Conservation (phyloP, 805 yeast species). For the Hanseniaspora singularis region DNA sequence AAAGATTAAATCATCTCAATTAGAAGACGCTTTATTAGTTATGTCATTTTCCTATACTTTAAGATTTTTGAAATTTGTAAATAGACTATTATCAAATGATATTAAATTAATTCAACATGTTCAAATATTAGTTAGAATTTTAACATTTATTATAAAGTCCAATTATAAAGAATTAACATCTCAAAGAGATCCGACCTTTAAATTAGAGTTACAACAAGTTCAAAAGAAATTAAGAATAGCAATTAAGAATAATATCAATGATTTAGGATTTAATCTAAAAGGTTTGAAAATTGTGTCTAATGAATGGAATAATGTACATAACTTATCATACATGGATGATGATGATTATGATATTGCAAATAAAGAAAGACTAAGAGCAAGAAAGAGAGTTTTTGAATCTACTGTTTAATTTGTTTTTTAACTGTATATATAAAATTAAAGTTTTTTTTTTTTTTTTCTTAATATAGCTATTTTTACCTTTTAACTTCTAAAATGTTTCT, state of each 20-base stretch:
- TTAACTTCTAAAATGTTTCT: too few species aligned
- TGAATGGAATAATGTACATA: slow-evolving; percentile 72
- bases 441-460: background rate
- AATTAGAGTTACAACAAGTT: slow-evolving; percentile 52
- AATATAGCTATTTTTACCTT: too few species aligned
- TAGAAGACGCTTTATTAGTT: slow-evolving; percentile 86
- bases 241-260: slow-evolving; percentile 40
- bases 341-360: slow-evolving; percentile 51
- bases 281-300: slow-evolving; percentile 63
- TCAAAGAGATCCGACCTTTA: slow-evolving; percentile 52
- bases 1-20: slow-evolving; percentile 67
- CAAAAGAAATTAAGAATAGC: slow-evolving; percentile 49
- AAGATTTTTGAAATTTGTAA: slow-evolving; percentile 58
- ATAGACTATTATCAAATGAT: slow-evolving; percentile 50
- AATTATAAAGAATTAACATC: slow-evolving; percentile 70
- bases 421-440: slow-evolving; percentile 15
- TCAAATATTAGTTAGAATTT: slow-evolving; percentile 56
- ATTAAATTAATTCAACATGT: slow-evolving; percentile 40
- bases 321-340: slow-evolving; percentile 43
- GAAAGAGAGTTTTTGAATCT: slow-evolving; percentile 66
- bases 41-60: slow-evolving; percentile 78
- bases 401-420: slow-evolving; percentile 18
- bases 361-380: slow-evolving; percentile 42
- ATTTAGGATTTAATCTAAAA: slow-evolving; percentile 72
- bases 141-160: slow-evolving; percentile 59